Conservation (phyloP, 352 stramenopile species). For the Phytophthora idaei region DNA sequence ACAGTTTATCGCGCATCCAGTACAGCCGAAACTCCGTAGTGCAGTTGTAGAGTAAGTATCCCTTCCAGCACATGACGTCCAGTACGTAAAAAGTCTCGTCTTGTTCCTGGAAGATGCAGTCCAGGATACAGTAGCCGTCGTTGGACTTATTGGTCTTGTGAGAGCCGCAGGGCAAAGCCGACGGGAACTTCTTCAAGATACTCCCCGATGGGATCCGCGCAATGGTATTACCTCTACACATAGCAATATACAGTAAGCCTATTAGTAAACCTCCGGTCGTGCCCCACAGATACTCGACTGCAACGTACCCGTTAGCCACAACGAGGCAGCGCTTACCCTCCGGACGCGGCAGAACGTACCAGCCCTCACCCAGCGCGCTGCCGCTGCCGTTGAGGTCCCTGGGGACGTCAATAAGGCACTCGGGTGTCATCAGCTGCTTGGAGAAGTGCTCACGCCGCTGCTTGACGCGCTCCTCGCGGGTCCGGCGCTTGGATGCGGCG, state of each 20-base stretch:
- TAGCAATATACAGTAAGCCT: neutral
- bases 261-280: conserved; percentile 3
- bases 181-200: conserved; percentile 89
- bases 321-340: conserved; percentile 92
- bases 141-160: conserved; percentile 72
- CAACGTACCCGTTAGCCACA: conserved; percentile 77
- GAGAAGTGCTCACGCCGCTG: conserved; percentile 74
- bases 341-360: conserved; percentile 91
- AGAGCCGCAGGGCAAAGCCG: conserved; percentile 79
- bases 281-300: neutral
- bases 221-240: conserved; percentile 71
- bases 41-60: conserved; percentile 92
- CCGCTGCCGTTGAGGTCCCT: conserved; percentile 81
- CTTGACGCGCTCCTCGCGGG: conserved; percentile 80
- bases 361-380: conserved; percentile 75
- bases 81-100: conserved; percentile 91
- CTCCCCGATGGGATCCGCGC: conserved; percentile 79
- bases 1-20: conserved; percentile 92
- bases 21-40: conserved; percentile 93
- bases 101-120: conserved; percentile 92
- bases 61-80: conserved; percentile 95
- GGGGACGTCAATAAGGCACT: conserved; percentile 92
- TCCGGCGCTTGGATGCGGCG: conserved; percentile 53
- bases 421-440: conserved; percentile 85
- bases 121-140: conserved; percentile 89